Conservation (phyloP, 768 basidiomycete species). For the Lyophyllum decastes region DNA sequence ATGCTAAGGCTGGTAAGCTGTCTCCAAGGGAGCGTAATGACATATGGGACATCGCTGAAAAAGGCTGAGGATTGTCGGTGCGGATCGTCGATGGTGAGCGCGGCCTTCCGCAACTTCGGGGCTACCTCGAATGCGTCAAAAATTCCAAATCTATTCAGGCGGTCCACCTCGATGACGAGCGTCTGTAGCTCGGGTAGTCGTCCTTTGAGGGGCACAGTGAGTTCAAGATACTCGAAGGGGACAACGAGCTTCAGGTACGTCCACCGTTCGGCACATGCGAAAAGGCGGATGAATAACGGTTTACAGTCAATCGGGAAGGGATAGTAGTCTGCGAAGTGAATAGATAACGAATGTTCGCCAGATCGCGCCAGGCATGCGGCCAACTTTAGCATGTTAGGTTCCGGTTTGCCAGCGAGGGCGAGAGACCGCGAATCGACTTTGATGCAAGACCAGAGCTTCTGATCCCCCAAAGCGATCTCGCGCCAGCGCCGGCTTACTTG, state of each 20-base stretch:
- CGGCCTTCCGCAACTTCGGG: background rate
- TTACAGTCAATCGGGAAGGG: background rate
- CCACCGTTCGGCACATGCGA: background rate
- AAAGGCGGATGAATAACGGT: background rate
- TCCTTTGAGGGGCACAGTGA: background rate
- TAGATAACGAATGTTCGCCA: background rate
- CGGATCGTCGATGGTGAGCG: background rate
- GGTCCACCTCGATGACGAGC: background rate
- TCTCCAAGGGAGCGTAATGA: background rate
- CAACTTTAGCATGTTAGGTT: background rate
- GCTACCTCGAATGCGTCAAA: conserved; percentile 2
- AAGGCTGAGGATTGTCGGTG: background rate
- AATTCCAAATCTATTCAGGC: background rate
- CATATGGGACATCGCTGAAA: background rate
- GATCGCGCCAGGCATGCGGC: background rate
- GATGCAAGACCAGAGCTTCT: conserved; percentile 1
- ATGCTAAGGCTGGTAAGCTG: background rate
- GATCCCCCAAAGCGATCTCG: background rate
- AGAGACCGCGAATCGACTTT: background rate
- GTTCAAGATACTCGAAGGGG: background rate
- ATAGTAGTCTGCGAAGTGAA: background rate
- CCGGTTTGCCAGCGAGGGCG: background rate
- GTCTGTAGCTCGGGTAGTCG: background rate
- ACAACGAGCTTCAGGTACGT: background rate
- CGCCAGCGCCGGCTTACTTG: background rate